Percentiles rank a stretch among this genome's conserved stretches.
These are phyloP conservation scores for Puccinia polysora DNA, from an alignment of 1,284 basidiomycete species.

Conservation along the genomic window DNA sequence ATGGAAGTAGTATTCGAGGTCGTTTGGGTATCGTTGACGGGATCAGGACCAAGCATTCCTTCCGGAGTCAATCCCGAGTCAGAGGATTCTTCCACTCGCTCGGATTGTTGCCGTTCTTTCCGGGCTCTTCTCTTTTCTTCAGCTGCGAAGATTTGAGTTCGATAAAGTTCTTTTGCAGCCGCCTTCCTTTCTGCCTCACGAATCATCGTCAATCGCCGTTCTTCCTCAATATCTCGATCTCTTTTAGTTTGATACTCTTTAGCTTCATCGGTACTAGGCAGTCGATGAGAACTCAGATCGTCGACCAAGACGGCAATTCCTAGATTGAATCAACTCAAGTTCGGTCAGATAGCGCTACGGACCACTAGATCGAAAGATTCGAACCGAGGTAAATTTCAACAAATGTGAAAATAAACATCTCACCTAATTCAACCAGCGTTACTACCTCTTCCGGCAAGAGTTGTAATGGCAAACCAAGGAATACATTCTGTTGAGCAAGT, in stretches of 20 bases:
- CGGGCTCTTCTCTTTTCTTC: conserved; percentile 16
- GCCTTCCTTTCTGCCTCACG: conserved; percentile 53
- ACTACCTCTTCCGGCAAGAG: conserved; percentile 89
- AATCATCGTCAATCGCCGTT: conserved; percentile 58
- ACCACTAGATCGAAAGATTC: background rate
- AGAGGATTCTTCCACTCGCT: background rate
- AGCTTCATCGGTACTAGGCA: conserved; percentile 57
- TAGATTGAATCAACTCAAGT: conserved; percentile 51
- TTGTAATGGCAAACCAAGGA: conserved; percentile 81
- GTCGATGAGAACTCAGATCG: conserved; percentile 63
- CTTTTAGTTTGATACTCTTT: conserved; percentile 44
- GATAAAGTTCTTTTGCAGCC: conserved; percentile 27
- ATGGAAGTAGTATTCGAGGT: background rate
- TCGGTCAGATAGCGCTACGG: too few relatives aligned
- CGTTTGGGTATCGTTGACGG: background rate
- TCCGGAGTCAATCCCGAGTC: background rate
- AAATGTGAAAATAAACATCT: conserved; percentile 45
- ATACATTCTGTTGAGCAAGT: conserved; percentile 92
- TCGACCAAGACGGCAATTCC: conserved; percentile 73
- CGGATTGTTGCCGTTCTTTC: background rate
- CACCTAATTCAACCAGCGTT: conserved; percentile 73
- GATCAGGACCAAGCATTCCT: conserved; percentile 15
- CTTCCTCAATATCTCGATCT: conserved; percentile 56
- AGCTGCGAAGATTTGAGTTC: conserved; percentile 30
- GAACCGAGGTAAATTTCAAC: background rate